phyloP scores from a whole-genome alignment of 2,329 filamentous ascomycete genomes.

The Orbilia javanica region DNA sequence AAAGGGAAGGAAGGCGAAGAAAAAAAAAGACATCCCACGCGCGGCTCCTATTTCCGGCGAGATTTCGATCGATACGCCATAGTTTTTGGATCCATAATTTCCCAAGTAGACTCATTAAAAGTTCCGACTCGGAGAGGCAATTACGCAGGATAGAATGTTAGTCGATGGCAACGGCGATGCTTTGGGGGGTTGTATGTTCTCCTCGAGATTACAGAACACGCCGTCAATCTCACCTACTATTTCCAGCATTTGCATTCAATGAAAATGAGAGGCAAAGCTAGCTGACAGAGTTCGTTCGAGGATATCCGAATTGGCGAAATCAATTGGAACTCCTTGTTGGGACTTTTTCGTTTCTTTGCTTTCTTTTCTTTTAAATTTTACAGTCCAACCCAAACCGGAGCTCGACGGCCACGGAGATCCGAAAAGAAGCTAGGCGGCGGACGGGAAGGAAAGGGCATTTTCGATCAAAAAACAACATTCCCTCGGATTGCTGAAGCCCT shows the following conservation, averaged over 20 bases:
- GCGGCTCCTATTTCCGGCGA: slow-evolving; percentile 42
- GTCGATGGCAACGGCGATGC: slow-evolving; percentile 43
- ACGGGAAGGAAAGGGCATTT: slow-evolving; percentile 46
- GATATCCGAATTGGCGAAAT: slow-evolving; percentile 29
- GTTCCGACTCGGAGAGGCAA: slow-evolving; percentile 30
- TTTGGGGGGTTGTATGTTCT: slow-evolving; percentile 13
- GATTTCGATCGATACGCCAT: slow-evolving; percentile 19
- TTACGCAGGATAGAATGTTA: slow-evolving; percentile 48
- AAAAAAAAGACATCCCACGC: not conserved
- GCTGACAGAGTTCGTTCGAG: not conserved
- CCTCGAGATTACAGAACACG: slow-evolving; percentile 12
- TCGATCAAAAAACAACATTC: slow-evolving; percentile 35
- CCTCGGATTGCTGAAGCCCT: slow-evolving; percentile 47
- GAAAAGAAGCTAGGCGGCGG: slow-evolving; percentile 50
- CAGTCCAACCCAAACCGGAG: slow-evolving; percentile 56
- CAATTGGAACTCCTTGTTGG: slow-evolving; percentile 28
- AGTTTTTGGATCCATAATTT: slow-evolving; percentile 25
- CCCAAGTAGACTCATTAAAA: slow-evolving; percentile 21
- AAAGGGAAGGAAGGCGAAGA: not conserved
- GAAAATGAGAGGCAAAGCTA: slow-evolving; percentile 24
- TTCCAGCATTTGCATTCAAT: slow-evolving; percentile 33
- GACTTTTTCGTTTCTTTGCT: no score
- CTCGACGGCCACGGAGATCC: slow-evolving; percentile 47
- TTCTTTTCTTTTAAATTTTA: no score
- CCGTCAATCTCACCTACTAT: slow-evolving; percentile 43